A percentile compares a stretch with the other conserved stretches of the same genome.
Conservation (phyloP, 805 yeast species). For the Saccharomycopsis sp. region DNA sequence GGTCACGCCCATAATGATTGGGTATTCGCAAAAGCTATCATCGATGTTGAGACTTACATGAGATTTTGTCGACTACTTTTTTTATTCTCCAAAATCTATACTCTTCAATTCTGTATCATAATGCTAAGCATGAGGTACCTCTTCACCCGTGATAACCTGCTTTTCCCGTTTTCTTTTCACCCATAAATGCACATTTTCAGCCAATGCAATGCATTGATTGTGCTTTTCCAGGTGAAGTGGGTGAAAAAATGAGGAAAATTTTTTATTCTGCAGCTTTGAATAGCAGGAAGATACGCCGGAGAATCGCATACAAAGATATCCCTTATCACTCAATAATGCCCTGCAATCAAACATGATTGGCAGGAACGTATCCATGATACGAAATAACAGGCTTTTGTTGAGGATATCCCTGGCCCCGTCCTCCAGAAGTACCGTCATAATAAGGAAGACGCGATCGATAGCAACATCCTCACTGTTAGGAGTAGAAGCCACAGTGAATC, state of each 20-base stretch:
- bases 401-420: background rate
- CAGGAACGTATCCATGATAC: background rate
- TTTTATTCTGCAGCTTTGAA: background rate
- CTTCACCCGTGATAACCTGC: no score
- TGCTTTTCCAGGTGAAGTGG: no score
- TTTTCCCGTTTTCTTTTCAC: background rate
- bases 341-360: background rate
- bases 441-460: background rate
- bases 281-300: background rate
- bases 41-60: no score
- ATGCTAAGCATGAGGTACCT: no score
- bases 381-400: background rate
- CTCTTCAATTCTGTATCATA: no score
- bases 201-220: no score
- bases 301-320: no score
- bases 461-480: background rate
- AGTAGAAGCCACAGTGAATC: background rate
- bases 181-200: background rate
- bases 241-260: background rate
- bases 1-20: no score
- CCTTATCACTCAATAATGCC: background rate
- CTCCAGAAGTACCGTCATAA: background rate
- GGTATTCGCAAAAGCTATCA: no score
- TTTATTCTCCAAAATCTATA: no score
- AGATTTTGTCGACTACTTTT: no score